Evolutionary conservation across 495 filamentous ascomycete species (phyloP).

Genomic region (Podospora appendiculata): DNA sequence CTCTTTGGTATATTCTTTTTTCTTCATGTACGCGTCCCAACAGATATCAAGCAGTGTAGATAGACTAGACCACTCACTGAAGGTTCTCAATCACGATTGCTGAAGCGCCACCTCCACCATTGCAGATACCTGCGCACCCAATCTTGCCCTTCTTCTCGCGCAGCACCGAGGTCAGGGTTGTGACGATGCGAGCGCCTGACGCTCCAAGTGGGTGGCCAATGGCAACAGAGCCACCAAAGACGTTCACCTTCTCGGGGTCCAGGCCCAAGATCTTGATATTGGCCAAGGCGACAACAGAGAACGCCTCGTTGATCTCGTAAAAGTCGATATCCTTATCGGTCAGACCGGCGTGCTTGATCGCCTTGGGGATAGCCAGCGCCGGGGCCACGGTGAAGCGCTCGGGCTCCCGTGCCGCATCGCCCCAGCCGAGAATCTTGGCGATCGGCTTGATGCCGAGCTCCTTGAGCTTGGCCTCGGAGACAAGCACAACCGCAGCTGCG

Average conservation of each 20-base stretch:
- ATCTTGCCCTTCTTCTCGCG: constrained; percentile 87
- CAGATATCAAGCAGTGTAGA: not conserved
- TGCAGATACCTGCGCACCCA: constrained; percentile 92
- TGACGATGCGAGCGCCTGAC: constrained; percentile 86
- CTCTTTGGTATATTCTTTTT: not conserved
- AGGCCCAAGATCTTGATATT: constrained; percentile 86
- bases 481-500: constrained; percentile 80
- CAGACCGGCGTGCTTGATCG: constrained; percentile 82
- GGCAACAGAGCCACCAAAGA: constrained; percentile 91
- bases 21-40: not conserved
- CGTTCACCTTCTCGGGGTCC: constrained; percentile 80
- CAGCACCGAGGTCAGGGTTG: constrained; percentile 84
- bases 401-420: constrained; percentile 81
- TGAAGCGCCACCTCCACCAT: constrained; percentile 90
- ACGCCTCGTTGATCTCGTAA: constrained; percentile 99
- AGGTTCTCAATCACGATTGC: constrained; percentile 80
- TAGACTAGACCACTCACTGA: constrained; percentile 31
- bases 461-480: constrained; percentile 83
- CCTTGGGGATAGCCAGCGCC: constrained; percentile 92
- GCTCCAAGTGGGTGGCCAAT: constrained; percentile 92
- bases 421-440: constrained; percentile 95
- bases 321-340: constrained; percentile 70
- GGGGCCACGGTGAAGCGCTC: constrained; percentile 94
- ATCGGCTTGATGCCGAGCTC: constrained; percentile 82
- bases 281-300: constrained; percentile 90